Base-by-base conservation (phyloP, 768 basidiomycete species). In the Cystofilobasidium capitatum region DNA sequence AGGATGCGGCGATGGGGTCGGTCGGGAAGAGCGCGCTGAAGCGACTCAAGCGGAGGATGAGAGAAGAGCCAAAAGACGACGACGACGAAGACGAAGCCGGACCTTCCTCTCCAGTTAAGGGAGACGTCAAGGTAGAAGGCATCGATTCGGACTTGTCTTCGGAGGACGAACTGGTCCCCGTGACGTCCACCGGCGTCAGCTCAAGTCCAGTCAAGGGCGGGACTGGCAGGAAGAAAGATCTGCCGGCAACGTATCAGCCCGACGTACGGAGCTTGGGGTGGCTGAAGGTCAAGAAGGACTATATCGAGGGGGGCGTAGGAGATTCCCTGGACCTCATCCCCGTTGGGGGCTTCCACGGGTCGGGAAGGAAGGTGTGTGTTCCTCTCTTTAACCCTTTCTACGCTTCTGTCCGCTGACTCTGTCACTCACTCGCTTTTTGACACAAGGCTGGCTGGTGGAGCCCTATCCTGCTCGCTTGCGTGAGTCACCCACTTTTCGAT, bases 201-300 rank as follows among this genome's bases (percentile, higher is more conserved):
- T n/a, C 39, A 49, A 47, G 24, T 47, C 14, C 71, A 67, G 64
- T 17, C 9, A 24, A 39, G 55, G 61, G 69, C 72, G 55, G 65
- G 64, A 13, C 76, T 60, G 10, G 74, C 71, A 80, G 83, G 71
- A 82, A 82, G 73, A 91, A 88, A 74, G 82, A 83, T 36, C 77
- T 93, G 37, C 87, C 85, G 22, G 88, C 91, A 20, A 89, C 90
- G 14, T 96, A 96, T 77, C 89, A 93, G 71, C 85, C 80, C 77
- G 91, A 94, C 77, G 88, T 88, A 76, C 80, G 92, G 70, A 89
- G 87, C 24, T 85, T 82, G 33, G 86, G 88, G 2, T 94, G 92
- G 92, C 75, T 93, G 65, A 92, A 93, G 75, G 78, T 94, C 51
- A 96, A 96, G 78, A 91, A 89, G 74, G 92, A 94, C 75, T 96